phyloP scores from a whole-genome alignment of 2,329 filamentous ascomycete species.

The Pseudocercospora vitis region DNA sequence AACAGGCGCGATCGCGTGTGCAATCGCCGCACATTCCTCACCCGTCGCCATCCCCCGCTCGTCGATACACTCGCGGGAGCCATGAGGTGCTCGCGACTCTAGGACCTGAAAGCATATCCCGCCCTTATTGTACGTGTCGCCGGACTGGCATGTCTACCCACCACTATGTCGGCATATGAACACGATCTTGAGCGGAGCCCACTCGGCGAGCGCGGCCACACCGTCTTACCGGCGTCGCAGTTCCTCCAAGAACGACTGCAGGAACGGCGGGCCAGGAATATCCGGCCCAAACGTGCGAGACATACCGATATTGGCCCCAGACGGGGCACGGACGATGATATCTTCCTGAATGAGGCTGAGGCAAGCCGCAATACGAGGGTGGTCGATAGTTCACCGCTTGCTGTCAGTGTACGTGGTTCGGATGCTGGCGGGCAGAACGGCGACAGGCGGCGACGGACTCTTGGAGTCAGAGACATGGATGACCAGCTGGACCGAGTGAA shows the following conservation, averaged over 20 bases:
- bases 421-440: slow-evolving; percentile 23
- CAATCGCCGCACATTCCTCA: slow-evolving; percentile 12
- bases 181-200: slow-evolving; percentile 20
- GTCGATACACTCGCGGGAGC: neutral
- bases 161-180: slow-evolving; percentile 19
- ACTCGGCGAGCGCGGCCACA: slow-evolving; percentile 19
- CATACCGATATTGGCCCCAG: slow-evolving; percentile 38
- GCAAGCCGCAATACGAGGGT: slow-evolving; percentile 20
- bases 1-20: slow-evolving; percentile 11
- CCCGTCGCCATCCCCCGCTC: neutral
- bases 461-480: slow-evolving; percentile 69
- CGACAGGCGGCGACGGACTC: slow-evolving; percentile 28
- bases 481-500: slow-evolving; percentile 66
- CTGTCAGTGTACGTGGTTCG: slow-evolving; percentile 18
- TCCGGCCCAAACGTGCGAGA: slow-evolving; percentile 35
- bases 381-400: slow-evolving; percentile 35
- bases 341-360: slow-evolving; percentile 39
- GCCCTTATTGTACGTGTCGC: neutral
- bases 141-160: neutral
- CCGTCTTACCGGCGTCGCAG: slow-evolving; percentile 35
- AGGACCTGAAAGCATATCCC: neutral
- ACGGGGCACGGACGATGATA: slow-evolving; percentile 37
- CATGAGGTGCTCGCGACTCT: neutral
- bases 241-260: slow-evolving; percentile 40
- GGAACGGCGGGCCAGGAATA: slow-evolving; percentile 35